Evolutionary conservation across 768 basidiomycete genomes (phyloP), one percentile per base, ranked within the genome.

Genomic region (Mycena rosella): DNA sequence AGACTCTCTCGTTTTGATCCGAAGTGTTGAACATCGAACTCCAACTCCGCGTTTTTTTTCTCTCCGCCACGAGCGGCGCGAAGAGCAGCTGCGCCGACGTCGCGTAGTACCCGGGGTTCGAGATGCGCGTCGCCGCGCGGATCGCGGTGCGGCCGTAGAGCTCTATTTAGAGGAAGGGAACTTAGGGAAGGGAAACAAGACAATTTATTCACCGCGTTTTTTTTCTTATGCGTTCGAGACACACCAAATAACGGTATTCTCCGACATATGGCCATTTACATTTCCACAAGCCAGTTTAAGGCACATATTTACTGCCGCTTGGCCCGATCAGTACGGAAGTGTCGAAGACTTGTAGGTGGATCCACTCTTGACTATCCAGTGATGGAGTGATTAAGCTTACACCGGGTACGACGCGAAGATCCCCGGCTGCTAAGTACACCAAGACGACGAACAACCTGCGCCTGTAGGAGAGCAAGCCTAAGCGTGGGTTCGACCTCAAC

Each of bases 91-190:
- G 98, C 1, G 91, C 86, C 54, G 95, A 95, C 36, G 98, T 99
- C 7, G 96, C 93, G 76, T 96, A 99, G 78, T 98, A 99, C 47
- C 98, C 98, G 1, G 98, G 98, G 81, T 99, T 99, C 53, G 98
- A 94, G 70, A 99, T 95, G 48, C 96, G 84, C 76, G 90, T 95
- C 26, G 98, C 87, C 3, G 81, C 68, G 49, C 89, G 89, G 70
- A 98, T 84, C 1, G 78, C 78, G 30, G 82, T 78, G 62, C 97
- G 94, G 34, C 87, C 89, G 78, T 98, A 99, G 45, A 99, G 83
- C 78, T 99, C 98, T 98, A 77, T 55, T 71, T 11, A 34, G 32
- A 34, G 26, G 47, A 3, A 65, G 47, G 71, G n/a, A n/a, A n/a
- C n/a, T n/a, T n/a, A n/a, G n/a, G n/a, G 72, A 68, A 70, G 68